phyloP scores from a whole-genome alignment of 2,329 filamentous ascomycete genomes.

The Penicillium sp. region DNA sequence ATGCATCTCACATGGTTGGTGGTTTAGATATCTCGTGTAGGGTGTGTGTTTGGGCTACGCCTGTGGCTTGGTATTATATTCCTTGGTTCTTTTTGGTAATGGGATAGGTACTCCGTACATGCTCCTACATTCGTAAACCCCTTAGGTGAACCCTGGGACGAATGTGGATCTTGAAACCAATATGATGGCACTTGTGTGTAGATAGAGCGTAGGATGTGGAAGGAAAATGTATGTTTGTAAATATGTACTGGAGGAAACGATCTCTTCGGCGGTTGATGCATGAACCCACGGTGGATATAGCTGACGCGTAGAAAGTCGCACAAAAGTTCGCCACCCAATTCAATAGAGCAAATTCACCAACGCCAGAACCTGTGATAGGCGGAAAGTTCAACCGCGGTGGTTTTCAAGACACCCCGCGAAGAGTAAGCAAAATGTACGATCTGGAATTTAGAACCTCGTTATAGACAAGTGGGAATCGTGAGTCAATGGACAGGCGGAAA shows the following conservation, averaged over 20 bases:
- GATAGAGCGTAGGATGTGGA: constrained; percentile 1
- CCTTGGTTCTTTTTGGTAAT: too few species aligned
- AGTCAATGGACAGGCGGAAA: constrained; percentile 23
- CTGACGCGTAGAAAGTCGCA: constrained; percentile 14
- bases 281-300: constrained; percentile 13
- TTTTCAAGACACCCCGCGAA: constrained; percentile 17
- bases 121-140: too few species aligned
- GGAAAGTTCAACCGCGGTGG: constrained; percentile 11
- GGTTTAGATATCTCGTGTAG: too few species aligned
- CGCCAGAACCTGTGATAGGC: constrained; percentile 25
- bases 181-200: background rate
- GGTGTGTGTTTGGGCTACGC: too few species aligned
- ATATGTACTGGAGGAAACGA: constrained; percentile 24
- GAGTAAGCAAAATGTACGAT: constrained; percentile 23
- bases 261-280: constrained; percentile 5
- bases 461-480: constrained; percentile 31
- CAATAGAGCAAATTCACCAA: constrained; percentile 16
- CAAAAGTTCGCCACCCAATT: constrained; percentile 8
- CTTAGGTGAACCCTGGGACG: background rate
- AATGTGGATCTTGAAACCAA: background rate
- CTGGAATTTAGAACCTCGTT: constrained; percentile 20
- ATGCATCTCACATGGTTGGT: too few species aligned
- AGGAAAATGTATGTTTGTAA: constrained; percentile 5
- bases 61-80: too few species aligned
- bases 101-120: too few species aligned